Base-by-base conservation (phyloP, 495 filamentous ascomycete genomes). In the Terfezia claveryi region DNA sequence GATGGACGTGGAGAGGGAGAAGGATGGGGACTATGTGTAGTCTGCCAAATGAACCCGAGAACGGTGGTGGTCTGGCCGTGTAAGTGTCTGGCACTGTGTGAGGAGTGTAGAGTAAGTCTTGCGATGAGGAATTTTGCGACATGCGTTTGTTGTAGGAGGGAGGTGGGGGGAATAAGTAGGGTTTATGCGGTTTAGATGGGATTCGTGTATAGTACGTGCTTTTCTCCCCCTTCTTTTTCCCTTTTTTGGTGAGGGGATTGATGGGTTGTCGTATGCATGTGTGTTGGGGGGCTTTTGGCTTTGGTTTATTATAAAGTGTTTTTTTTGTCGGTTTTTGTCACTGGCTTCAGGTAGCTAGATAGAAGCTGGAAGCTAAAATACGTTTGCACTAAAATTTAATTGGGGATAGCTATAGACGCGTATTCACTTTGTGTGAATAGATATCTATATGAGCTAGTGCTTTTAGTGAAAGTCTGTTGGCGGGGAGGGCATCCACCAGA, bases 31-130 rank as follows among this genome's bases (percentile, higher is more conserved):
- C 87, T 4, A 81, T 84, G 53, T 98, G 91, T 64, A 91, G 84
- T 98, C 5, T 98, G 91, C 63, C 91, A 96, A 64, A 77, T 77
- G 27, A 76, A 73, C n/a, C 83, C 87, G 16, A 75, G 91, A 23
- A 94, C 83, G 5, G 82, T 96, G 52, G 82, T 98, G 54, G 82
- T 93, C 4, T 96, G 92, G 92, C 91, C 91, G 2, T 98, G 91
- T 63, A 79, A 92, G 17, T 98, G 91, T 65, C 73, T 98, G 49
- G 87, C 85, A 57, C 72, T 94, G 23, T 96, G 91, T 63, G 91
- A 98, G 64, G 91, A 96, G 54, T 96, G 91, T 67, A 73, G 91
- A 17, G 82, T 98, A 23, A 86, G 82, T 54, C 74, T 98, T 36
- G 91, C 91, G 8, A 84, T 92, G 83, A 94, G 93, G 62, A 96